phyloP scores from a whole-genome alignment of 1,139 yeast species.

The Scheffersomyces lignicola region DNA sequence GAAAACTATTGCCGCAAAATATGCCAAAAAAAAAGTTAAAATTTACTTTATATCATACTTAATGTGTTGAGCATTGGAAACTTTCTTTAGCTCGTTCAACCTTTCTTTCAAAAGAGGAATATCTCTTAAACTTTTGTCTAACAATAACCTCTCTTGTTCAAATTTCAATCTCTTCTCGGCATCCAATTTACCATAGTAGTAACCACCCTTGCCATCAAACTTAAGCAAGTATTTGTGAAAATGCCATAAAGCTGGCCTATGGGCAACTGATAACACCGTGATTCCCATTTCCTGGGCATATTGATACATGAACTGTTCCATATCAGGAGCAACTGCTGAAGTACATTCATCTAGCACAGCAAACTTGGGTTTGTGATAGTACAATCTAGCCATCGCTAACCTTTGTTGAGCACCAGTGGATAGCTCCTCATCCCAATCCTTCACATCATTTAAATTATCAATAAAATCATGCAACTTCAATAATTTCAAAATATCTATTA shows the following conservation, averaged over 20 bases:
- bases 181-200: constrained; percentile 66
- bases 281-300: constrained; percentile 82
- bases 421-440: constrained; percentile 88
- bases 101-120: constrained; percentile 67
- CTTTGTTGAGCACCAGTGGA: constrained; percentile 93
- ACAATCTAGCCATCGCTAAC: constrained; percentile 89
- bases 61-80: constrained; percentile 44
- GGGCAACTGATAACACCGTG: constrained; percentile 87
- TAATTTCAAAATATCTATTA: constrained; percentile 59
- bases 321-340: constrained; percentile 86
- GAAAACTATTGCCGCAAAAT: no score
- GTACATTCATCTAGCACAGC: constrained; percentile 97
- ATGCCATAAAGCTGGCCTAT: constrained; percentile 89
- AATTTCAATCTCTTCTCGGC: constrained; percentile 66
- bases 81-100: constrained; percentile 58
- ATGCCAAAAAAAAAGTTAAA: neutral
- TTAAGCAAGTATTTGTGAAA: constrained; percentile 82
- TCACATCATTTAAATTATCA: constrained; percentile 55
- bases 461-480: constrained; percentile 58
- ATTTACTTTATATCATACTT: constrained; percentile 14
- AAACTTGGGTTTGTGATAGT: constrained; percentile 87
- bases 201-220: constrained; percentile 83
- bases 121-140: constrained; percentile 64
- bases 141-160: constrained; percentile 67
- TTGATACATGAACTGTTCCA: constrained; percentile 86